Base-by-base conservation (phyloP, 2,329 filamentous ascomycete species). In the Diaporthe capsici region DNA sequence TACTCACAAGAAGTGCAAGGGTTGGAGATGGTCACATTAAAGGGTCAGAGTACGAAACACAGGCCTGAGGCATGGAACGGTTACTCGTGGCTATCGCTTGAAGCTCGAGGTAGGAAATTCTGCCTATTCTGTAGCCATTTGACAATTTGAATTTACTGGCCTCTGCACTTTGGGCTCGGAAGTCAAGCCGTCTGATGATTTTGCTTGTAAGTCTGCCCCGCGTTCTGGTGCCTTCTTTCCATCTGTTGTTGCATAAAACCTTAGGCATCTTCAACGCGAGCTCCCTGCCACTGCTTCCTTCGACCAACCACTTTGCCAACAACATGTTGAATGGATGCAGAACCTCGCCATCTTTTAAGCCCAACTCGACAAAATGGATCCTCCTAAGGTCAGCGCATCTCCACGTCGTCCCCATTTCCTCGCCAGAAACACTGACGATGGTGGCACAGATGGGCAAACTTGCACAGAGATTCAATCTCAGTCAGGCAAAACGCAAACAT, bases 391-490 rank as follows among this genome's bases (percentile, higher is more conserved):
- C 12, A 70, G 42, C 34, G 65, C 31, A 55, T 28, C 6, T 20
- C n/a, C 34, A 39, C 10, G 15, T 22, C n/a, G 7, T 28, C 31
- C 39, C 34, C 3, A 39, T 3, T 4, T 47, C 28, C n/a, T 1
- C 31, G 2, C 13, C n/a, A 70, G 4, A 28, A 28, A 55, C 6
- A 25, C 49, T 70, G 15, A 70, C 31, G 10, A 42, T 1, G 5
- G 34, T 49, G 22, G 13, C 20, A 42, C 49, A 70, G 65, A 55
- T 70, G 65, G 65, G 65, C n/a, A 53, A 53, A 42, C 65, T 70
- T 17, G 65, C 65, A 34, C 65, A 55, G 65, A 70, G n/a, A 42
- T 70, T 70, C 49, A 55, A 70, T 4, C 15, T 42, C 49, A 55
- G 28, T 31, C 49, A 55, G 13, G 37, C 2, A 13, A 42, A 55